Evolutionary conservation across 2,329 filamentous ascomycete species (phyloP).

Genomic region (Trichoderma sp.): DNA sequence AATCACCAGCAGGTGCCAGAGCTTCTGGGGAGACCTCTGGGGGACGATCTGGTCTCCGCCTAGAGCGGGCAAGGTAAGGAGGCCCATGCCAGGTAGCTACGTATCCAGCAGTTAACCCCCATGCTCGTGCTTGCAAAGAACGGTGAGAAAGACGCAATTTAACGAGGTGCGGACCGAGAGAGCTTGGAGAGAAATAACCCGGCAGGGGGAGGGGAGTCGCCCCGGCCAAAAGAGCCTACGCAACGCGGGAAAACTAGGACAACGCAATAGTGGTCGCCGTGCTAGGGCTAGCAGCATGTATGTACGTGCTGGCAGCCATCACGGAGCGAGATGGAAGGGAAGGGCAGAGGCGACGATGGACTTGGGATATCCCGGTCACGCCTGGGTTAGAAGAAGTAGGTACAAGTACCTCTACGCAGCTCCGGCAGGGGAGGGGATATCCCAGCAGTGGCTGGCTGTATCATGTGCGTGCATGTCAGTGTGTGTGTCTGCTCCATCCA

Average conservation of each 20-base stretch:
- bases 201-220: neutral
- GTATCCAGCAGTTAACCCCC: neutral
- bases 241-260: neutral
- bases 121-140: conserved; percentile 10
- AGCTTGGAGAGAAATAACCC: neutral
- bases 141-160: conserved; percentile 19
- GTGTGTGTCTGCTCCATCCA: neutral
- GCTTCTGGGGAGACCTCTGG: neutral
- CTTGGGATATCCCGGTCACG: neutral
- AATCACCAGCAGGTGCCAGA: neutral
- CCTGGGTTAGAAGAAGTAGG: neutral
- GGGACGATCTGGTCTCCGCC: conserved; percentile 16
- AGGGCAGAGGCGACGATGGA: neutral
- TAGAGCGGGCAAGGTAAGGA: conserved; percentile 21
- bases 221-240: neutral
- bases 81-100: neutral
- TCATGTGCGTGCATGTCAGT: neutral
- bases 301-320: neutral
- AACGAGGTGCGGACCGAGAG: conserved; percentile 2
- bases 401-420: neutral
- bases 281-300: neutral
- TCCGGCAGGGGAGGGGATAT: neutral
- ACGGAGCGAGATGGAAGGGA: conserved; percentile 1
- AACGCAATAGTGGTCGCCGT: neutral
- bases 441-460: neutral